phyloP scores from a whole-genome alignment of 1,284 basidiomycete species.

The Cutaneotrichosporon sp. region DNA sequence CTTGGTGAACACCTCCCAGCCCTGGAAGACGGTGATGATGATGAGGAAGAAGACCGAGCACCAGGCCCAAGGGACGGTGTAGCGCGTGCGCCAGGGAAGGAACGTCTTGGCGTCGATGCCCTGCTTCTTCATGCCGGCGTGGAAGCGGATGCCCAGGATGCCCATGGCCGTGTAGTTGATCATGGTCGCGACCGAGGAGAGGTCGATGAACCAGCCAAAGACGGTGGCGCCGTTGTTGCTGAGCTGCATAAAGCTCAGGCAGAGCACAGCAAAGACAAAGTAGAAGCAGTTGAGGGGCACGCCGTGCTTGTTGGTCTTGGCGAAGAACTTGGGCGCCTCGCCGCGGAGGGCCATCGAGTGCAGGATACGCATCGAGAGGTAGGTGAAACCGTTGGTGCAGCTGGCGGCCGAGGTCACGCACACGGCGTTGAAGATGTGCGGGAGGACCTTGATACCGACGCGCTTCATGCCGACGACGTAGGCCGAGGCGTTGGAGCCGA shows the following conservation, averaged over 20 bases:
- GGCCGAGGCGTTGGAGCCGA: slow-evolving; percentile 26
- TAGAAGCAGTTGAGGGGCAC: slow-evolving; percentile 70
- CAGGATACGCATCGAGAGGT: slow-evolving; percentile 52
- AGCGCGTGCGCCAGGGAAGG: slow-evolving; percentile 21
- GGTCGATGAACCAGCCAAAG: slow-evolving; percentile 66
- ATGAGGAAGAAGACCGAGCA: slow-evolving; percentile 29
- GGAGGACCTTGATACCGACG: slow-evolving; percentile 25
- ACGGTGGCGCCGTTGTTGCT: slow-evolving; percentile 64
- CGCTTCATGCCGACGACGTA: slow-evolving; percentile 30
- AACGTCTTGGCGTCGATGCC: slow-evolving; percentile 24
- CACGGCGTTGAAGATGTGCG: slow-evolving; percentile 60
- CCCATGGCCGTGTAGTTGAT: slow-evolving; percentile 21
- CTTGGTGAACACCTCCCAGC: slow-evolving; percentile 23
- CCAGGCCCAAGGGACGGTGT: slow-evolving; percentile 22
- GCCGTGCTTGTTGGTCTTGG: slow-evolving; percentile 60
- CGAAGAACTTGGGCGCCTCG: slow-evolving; percentile 23
- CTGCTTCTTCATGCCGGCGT: slow-evolving; percentile 33
- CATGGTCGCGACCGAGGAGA: slow-evolving; percentile 22
- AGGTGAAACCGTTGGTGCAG: slow-evolving; percentile 55
- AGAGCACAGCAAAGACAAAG: slow-evolving; percentile 64
- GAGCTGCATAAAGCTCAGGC: slow-evolving; percentile 61
- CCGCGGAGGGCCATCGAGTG: slow-evolving; percentile 56
- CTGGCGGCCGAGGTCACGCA: slow-evolving; percentile 61
- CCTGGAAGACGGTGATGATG: slow-evolving; percentile 32
- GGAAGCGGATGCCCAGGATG: slow-evolving; percentile 53